Base-by-base conservation (phyloP, 2,329 filamentous ascomycete genomes). In the Sclerotinia nivalis region DNA sequence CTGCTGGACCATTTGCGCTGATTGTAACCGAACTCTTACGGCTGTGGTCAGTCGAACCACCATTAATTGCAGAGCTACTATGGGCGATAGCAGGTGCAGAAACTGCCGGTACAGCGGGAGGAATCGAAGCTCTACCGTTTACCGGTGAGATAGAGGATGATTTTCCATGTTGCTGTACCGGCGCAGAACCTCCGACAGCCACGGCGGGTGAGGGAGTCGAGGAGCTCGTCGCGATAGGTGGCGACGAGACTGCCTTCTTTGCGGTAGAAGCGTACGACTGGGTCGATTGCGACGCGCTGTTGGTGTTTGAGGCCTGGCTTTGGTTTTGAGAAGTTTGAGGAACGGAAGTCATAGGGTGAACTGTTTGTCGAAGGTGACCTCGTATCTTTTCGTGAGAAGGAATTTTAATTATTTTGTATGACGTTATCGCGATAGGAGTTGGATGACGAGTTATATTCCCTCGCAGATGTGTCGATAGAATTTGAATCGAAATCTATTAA, bases 21-120 rank as follows among this genome's bases (percentile, higher is more conserved):
- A 97, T 97, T 77, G 94, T 97, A 77, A 97, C 91, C 25, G 95
- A 97, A 74, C 89, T 89, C 83, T 97, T 97, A 79, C 93, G 89
- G 79, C 85, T 87, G 83, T 98, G 94, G 76, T 93, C 90, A 75
- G 84, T 84, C 68, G 85, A 81, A 75, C 83, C 83, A 75, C 92
- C 92, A 87, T 96, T 96, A 76, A 88, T 85, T 78, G 85, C 84
- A 74, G 84, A 82, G 78, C 84, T 87, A 81, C 87, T 86, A 80
- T 88, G 87, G 73, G 85, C 87, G 75, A 91, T 88, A 73, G 84
- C 83, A 74, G 89, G 85, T 74, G 84, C 83, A 79, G 84, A 84
- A 76, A 86, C 81, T 70, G 81, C 80, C 75, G 90, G 89, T 76
- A 91, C 84, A 79, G 89, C 89, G 74, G 89, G 89, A 81, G 86